Percentiles rank a stretch among this genome's conserved stretches.
Evolutionary conservation across 768 basidiomycete genomes (phyloP).

Genomic region (Tricholoma hemisulphureum): DNA sequence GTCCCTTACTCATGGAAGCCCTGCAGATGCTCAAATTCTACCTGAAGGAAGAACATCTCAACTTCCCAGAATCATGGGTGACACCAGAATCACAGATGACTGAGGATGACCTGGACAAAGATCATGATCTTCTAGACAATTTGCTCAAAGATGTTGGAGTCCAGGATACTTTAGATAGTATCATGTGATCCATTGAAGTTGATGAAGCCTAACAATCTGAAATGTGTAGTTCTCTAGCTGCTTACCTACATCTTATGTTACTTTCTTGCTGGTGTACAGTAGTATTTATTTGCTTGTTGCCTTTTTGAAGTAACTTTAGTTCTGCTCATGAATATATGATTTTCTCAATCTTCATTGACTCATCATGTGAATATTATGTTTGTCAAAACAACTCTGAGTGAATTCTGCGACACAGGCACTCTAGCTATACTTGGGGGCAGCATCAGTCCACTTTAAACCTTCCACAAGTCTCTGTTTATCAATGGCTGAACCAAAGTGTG

Average conservation of each 20-base stretch:
- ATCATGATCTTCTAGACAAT: too few relatives aligned
- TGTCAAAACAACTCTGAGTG: too few relatives aligned
- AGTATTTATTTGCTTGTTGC: background rate
- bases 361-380: too few relatives aligned
- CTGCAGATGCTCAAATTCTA: constrained; percentile 19
- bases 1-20: constrained; percentile 16
- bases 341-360: too few relatives aligned
- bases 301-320: too few relatives aligned
- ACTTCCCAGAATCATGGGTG: constrained; percentile 6
- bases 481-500: background rate
- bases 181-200: background rate
- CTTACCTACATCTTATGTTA: background rate
- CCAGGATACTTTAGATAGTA: background rate
- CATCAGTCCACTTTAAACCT: background rate
- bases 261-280: background rate
- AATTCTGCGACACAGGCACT: background rate
- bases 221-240: background rate
- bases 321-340: too few relatives aligned
- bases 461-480: background rate
- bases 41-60: constrained; percentile 7
- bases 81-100: background rate
- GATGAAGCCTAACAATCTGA: background rate
- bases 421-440: too few relatives aligned
- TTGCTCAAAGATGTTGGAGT: background rate
- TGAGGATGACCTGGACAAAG: background rate